Base-by-base conservation (phyloP, 371 early-diverging fungal genomes). In the Coemansia sp. region DNA sequence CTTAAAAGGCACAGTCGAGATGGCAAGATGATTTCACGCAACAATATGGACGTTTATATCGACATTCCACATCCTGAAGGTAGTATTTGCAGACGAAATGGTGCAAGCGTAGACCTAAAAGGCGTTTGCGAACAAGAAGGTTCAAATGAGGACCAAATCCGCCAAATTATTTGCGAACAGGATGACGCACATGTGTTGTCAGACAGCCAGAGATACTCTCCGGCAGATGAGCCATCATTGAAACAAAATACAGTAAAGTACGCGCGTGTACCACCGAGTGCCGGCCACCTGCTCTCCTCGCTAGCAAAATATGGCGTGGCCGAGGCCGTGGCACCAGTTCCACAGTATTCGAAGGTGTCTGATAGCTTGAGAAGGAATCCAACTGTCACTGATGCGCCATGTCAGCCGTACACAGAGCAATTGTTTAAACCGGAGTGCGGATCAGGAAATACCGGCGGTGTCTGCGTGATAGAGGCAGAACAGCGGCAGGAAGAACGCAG, bases 21-120 rank as follows among this genome's bases (percentile, higher is more conserved):
- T 37, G 37, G 11, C 37, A 37, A 10, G 0, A 37, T 37, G 37
- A 37, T 10, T 2, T 37, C 37, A 52, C 11, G 3, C 21, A 24
- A 26, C 22, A 52, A 52, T 8, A 13, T n/a, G 14, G 68, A 62
- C 11, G 29, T 62, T 22, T 68, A 37, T 47, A 31, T 68, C 11
- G 68, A 68, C 40, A 68, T 68, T 18, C 51, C 63, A 7, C 68
- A 68, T 21, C 13, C 40, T 4, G 47, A 37, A 50, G 71, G 71
- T 8, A 57, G 66, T n/a, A n/a, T 21, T 6, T 47, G 53, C 42
- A n/a, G 26, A 14, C 53, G 22, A 4, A 18, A 26, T 11, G 26
- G 22, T 10, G 61, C 56, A 31, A n/a, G 10, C 21, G 16, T n/a
- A 6, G 26, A 13, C 4, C 55, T 4, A 27, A 31, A 37, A 37